Percentiles rank a stretch among this genome's conserved stretches.
Conservation (phyloP, 78 protist genomes). For the Dictyostelium discoideum region DNA sequence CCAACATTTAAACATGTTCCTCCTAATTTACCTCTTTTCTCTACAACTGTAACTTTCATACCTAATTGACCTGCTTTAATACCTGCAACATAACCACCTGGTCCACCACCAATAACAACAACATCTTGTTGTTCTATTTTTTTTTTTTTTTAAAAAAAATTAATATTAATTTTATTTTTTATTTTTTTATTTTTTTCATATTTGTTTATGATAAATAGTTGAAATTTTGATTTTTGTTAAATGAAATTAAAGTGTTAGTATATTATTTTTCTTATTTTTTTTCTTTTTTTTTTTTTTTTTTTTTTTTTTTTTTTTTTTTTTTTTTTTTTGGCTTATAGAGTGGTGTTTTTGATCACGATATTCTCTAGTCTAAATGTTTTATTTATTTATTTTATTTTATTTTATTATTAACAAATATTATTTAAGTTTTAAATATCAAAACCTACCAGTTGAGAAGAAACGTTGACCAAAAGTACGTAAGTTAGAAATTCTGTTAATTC, state of each 20-base stretch:
- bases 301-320: neutral
- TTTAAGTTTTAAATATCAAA: neutral
- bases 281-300: neutral
- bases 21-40: constrained; percentile 96
- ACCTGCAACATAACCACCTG: constrained; percentile 99
- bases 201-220: neutral
- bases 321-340: too few species aligned
- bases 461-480: constrained; percentile 4
- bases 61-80: constrained; percentile 99
- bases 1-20: constrained; percentile 99
- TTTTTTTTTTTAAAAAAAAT: neutral
- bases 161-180: too few species aligned
- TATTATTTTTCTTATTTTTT: neutral
- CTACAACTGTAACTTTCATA: constrained; percentile 84
- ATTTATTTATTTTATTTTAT: neutral
- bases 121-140: constrained; percentile 87
- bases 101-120: constrained; percentile 99
- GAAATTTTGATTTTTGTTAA: neutral
- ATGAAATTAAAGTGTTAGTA: neutral
- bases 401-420: neutral
- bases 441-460: constrained; percentile 13
- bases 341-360: too few species aligned
- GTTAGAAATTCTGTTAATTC: neutral
- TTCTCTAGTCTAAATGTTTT: neutral
- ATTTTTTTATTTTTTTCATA: too few species aligned